Conservation (phyloP, 2,329 filamentous ascomycete species). For the Aureobasidium vineae region DNA sequence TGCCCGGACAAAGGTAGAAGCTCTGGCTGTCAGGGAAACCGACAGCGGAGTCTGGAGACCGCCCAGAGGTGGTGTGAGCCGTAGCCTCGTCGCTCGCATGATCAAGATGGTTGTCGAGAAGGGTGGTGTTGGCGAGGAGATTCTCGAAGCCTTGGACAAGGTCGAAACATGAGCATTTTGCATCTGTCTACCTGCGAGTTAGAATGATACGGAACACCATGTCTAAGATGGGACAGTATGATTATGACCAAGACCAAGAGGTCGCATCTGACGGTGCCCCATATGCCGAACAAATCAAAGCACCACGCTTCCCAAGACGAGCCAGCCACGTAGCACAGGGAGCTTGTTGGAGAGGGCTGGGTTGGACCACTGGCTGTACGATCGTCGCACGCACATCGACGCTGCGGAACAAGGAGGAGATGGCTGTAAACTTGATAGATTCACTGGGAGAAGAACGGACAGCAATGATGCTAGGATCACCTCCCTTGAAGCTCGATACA, state of each 20-base stretch:
- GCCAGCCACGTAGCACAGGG: neutral
- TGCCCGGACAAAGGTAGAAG: constrained; percentile 42
- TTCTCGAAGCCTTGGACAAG: constrained; percentile 74
- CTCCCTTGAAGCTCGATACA: neutral
- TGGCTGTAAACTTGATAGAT: neutral
- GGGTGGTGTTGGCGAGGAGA: constrained; percentile 80
- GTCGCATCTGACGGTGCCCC: neutral
- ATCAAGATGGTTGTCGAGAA: constrained; percentile 72
- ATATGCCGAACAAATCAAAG: neutral
- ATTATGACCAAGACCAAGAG: neutral
- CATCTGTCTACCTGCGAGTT: neutral
- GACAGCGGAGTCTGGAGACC: constrained; percentile 75
- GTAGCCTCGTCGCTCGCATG: constrained; percentile 68
- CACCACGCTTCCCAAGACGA: neutral
- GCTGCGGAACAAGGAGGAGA: neutral
- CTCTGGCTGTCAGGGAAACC: constrained; percentile 50
- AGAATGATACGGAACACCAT: neutral
- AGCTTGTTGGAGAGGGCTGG: neutral
- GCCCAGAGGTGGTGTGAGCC: constrained; percentile 77
- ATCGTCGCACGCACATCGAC: neutral
- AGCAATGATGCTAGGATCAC: neutral
- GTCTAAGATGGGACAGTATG: neutral
- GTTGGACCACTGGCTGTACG: too few species aligned
- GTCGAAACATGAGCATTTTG: constrained; percentile 55
- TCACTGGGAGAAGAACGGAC: neutral